These are phyloP conservation scores for Penicillium brevicompactum DNA, from an alignment of 2,329 filamentous ascomycete species.

Conservation along the genomic window DNA sequence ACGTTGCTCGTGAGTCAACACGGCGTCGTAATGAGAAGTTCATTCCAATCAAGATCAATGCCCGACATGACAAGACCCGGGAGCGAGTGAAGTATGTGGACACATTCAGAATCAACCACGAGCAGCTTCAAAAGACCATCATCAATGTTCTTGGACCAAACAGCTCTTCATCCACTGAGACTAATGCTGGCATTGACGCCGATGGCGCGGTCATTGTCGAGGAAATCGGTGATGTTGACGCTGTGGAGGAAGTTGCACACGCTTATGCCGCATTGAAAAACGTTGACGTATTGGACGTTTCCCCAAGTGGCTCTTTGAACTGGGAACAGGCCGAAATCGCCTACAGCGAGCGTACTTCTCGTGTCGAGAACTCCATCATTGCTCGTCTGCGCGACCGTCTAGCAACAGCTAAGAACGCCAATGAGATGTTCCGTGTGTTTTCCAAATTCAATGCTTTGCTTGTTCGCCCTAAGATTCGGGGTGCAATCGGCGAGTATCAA, in stretches of 20 bases:
- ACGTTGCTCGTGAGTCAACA: slow-evolving; percentile 92
- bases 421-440: slow-evolving; percentile 99
- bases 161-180: slow-evolving; percentile 57
- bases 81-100: slow-evolving; percentile 89
- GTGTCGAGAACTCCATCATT: slow-evolving; percentile 99
- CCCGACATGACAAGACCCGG: slow-evolving; percentile 85
- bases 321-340: slow-evolving; percentile 94
- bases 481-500: slow-evolving; percentile 97
- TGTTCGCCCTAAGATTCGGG: slow-evolving; percentile 96
- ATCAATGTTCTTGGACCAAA: slow-evolving; percentile 90
- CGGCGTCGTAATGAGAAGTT: slow-evolving; percentile 95
- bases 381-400: slow-evolving; percentile 87
- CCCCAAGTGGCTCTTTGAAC: slow-evolving; percentile 80
- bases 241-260: slow-evolving; percentile 91
- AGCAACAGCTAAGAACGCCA: slow-evolving; percentile 93
- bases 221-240: slow-evolving; percentile 95
- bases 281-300: slow-evolving; percentile 91
- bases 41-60: slow-evolving; percentile 94
- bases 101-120: slow-evolving; percentile 94
- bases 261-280: slow-evolving; percentile 93
- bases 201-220: slow-evolving; percentile 76
- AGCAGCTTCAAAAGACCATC: slow-evolving; percentile 95
- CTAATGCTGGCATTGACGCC: slow-evolving; percentile 41
- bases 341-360: slow-evolving; percentile 95
- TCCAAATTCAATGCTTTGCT: slow-evolving; percentile 99